Evolutionary conservation across 805 yeast genomes (phyloP).

Genomic region (Crinitomyces ghanaensis): DNA sequence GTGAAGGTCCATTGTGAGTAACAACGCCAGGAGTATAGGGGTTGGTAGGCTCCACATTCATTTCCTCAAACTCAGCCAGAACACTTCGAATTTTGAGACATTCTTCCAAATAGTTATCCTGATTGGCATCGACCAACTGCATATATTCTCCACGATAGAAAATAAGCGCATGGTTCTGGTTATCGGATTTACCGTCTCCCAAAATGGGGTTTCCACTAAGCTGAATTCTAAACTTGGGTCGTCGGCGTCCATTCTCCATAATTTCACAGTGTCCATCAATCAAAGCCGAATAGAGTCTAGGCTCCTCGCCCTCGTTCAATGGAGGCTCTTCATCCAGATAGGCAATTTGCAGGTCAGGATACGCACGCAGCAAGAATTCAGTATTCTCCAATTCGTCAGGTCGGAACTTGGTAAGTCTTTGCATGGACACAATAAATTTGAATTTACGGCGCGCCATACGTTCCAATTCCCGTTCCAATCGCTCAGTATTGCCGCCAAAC

Average conservation of each 20-base stretch:
- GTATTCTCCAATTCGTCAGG: constrained; percentile 58
- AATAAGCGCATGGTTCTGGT: constrained; percentile 78
- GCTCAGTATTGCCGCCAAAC: constrained; percentile 98
- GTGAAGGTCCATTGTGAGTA: constrained; percentile 31
- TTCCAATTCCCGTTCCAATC: constrained; percentile 87
- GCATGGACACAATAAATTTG: constrained; percentile 77
- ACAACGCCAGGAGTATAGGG: constrained; percentile 52
- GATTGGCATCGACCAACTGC: constrained; percentile 93
- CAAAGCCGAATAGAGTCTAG: constrained; percentile 54
- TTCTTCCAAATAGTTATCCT: constrained; percentile 90
- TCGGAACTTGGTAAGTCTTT: constrained; percentile 56
- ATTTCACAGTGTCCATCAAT: constrained; percentile 48
- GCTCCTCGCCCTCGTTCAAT: constrained; percentile 33
- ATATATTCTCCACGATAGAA: constrained; percentile 90
- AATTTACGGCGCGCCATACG: constrained; percentile 72
- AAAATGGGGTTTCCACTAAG: constrained; percentile 89
- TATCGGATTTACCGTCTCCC: constrained; percentile 95
- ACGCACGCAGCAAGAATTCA: constrained; percentile 54
- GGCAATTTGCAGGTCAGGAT: constrained; percentile 68
- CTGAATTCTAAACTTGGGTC: constrained; percentile 53
- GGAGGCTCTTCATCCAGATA: constrained; percentile 85
- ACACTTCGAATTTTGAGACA: constrained; percentile 84
- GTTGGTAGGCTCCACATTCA: constrained; percentile 37
- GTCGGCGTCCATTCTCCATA: constrained; percentile 46
- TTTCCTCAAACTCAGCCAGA: constrained; percentile 83